Percentiles rank a stretch among this genome's conserved stretches.
Conservation (phyloP, 1,284 basidiomycete genomes). For the Xerocomus cyaneibrunnescens region DNA sequence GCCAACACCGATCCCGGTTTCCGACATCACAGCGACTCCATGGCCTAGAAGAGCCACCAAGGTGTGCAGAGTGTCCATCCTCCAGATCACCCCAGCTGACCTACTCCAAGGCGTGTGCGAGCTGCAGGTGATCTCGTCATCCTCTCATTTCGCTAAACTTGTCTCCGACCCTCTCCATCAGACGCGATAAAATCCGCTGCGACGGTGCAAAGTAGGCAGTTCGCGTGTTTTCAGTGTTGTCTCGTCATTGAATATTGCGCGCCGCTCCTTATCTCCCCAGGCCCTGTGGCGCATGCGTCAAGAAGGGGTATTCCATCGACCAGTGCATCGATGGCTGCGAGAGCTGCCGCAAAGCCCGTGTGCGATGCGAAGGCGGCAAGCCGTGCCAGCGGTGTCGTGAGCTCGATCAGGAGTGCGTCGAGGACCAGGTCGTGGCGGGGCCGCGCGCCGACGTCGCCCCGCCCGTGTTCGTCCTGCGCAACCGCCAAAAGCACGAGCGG, state of each 20-base stretch:
- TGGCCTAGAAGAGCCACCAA: slow-evolving; percentile 47
- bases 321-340: slow-evolving; percentile 57
- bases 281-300: slow-evolving; percentile 54
- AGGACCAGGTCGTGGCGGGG: slow-evolving; percentile 24
- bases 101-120: slow-evolving; percentile 49
- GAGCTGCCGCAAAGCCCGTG: slow-evolving; percentile 50
- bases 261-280: slow-evolving; percentile 26
- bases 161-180: slow-evolving; percentile 19
- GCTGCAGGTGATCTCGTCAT: slow-evolving; percentile 45
- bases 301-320: slow-evolving; percentile 48
- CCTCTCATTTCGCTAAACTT: neutral
- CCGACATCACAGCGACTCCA: slow-evolving; percentile 44
- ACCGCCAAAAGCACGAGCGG: slow-evolving; percentile 42
- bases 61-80: slow-evolving; percentile 31
- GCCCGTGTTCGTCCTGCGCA: slow-evolving; percentile 23
- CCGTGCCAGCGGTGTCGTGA: slow-evolving; percentile 51
- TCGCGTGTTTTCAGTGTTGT: neutral
- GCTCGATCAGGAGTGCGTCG: slow-evolving; percentile 41
- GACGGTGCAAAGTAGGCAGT: slow-evolving; percentile 49
- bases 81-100: slow-evolving; percentile 15
- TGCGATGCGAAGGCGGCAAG: slow-evolving; percentile 53
- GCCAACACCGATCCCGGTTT: slow-evolving; percentile 44
- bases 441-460: slow-evolving; percentile 26
- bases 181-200: slow-evolving; percentile 59
- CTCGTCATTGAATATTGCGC: neutral